phyloP scores from a whole-genome alignment of 495 filamentous ascomycete genomes.

The Chaetomium fimeti region DNA sequence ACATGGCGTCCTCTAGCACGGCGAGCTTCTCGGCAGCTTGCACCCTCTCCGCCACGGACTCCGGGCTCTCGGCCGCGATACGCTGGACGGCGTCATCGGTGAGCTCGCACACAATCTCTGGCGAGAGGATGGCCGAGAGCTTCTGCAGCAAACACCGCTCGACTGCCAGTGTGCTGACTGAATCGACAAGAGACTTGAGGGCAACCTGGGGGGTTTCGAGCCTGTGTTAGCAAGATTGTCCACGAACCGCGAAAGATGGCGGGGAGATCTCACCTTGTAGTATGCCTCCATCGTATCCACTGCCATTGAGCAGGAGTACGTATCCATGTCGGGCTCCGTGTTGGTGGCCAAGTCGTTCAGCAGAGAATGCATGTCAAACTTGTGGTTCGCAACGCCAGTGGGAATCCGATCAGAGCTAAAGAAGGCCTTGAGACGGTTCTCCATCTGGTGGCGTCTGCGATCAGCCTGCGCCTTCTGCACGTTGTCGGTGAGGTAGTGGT shows the following conservation, averaged over 20 bases:
- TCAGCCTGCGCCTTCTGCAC: conserved; percentile 13
- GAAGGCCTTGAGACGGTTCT: conserved; percentile 1
- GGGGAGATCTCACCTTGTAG: conserved; percentile 14
- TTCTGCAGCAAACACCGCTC: conserved; percentile 14
- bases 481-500: conserved; percentile 18
- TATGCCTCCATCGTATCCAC: conserved; percentile 18
- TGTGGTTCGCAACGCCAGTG: neutral
- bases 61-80: conserved; percentile 9
- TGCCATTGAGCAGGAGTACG: conserved; percentile 18
- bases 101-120: conserved; percentile 10
- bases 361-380: conserved; percentile 3
- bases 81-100: neutral
- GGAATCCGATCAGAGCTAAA: neutral
- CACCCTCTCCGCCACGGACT: conserved; percentile 1
- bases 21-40: conserved; percentile 6
- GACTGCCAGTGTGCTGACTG: conserved; percentile 14
- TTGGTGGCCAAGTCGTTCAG: neutral
- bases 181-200: conserved; percentile 10
- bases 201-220: conserved; percentile 6
- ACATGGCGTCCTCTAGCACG: conserved; percentile 16
- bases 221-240: neutral
- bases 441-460: neutral
- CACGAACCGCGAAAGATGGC: neutral
- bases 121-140: conserved; percentile 10
- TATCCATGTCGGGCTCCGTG: conserved; percentile 20